Evolutionary conservation across 768 basidiomycete genomes (phyloP), one percentile per base, ranked within the genome.

Genomic region (Phylloporus sp.): DNA sequence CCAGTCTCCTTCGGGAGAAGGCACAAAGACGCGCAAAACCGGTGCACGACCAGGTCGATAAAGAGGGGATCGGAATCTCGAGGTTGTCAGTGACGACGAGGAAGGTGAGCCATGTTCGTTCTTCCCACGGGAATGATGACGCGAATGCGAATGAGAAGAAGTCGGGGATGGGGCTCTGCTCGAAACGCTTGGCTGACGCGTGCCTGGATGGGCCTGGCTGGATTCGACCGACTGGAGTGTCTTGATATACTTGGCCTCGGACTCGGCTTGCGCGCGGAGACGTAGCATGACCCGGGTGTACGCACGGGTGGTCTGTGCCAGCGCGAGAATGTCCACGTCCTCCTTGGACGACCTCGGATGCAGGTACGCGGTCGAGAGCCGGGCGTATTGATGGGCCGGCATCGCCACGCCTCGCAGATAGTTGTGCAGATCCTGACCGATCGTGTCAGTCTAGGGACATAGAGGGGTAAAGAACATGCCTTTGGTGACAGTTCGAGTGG

Each of bases 1-100:
- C 91, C 91, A 94, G 56, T 87, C 85, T 7, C 90, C 90, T 47
- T 91, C 89, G 0, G 87, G 87, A 9, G 86, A 89, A 18, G 90
- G 91, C 4, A 94, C 87, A 60, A 91, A 93, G 31, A 90, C 87
- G 20, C 88, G 73, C 55, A 93, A 61, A 18, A 92, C 72, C 22
- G 89, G 88, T 3, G 91, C 90, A 13, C 89, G 84, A 15, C 84
- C 78, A 9, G 77, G 65, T 27, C 82, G 76, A 74, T 84, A 86
- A 46, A 93, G 73, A 7, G 91, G 86, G 0, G 87, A 91, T 38
- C 73, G 78, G 75, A 87, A 89, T 22, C 46, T 56, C n/a, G 44
- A 44, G 15, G 40, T 46, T 20, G 35, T 27, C 18, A 38, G n/a
- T 16, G 60, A 57, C 3, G 59, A 58, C 24, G 65, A 63, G 10